Evolutionary conservation across 805 yeast species (phyloP).

Genomic region (Nematodospora valgi): DNA sequence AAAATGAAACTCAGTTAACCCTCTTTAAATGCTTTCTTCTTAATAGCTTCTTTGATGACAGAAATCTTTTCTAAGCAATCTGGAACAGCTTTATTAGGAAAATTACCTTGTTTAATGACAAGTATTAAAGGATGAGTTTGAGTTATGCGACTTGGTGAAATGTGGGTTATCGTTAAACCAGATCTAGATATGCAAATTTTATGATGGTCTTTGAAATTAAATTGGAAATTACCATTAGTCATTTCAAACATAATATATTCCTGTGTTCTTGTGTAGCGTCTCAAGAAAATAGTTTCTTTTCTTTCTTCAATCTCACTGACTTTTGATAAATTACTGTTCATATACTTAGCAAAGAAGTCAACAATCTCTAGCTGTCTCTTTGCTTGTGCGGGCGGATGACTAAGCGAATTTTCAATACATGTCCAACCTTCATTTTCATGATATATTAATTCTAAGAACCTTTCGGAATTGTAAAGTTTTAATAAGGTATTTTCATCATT

Average conservation of each 20-base stretch:
- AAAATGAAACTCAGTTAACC: not conserved
- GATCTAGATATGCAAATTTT: slow-evolving; percentile 76
- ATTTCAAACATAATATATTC: slow-evolving; percentile 88
- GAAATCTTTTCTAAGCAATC: slow-evolving; percentile 39
- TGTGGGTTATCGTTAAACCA: slow-evolving; percentile 75
- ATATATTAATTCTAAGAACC: slow-evolving; percentile 58
- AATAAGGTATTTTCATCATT: slow-evolving; percentile 81
- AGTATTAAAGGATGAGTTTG: slow-evolving; percentile 57
- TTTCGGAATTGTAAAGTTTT: slow-evolving; percentile 60
- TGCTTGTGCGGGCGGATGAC: slow-evolving; percentile 45
- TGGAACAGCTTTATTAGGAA: slow-evolving; percentile 38
- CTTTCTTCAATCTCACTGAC: slow-evolving; percentile 65
- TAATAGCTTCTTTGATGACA: slow-evolving; percentile 64
- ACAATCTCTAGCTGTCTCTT: slow-evolving; percentile 79
- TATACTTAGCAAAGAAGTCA: slow-evolving; percentile 84
- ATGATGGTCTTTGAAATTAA: slow-evolving; percentile 93
- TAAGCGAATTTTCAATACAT: slow-evolving; percentile 40
- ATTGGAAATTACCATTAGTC: slow-evolving; percentile 89
- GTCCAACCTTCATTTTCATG: slow-evolving; percentile 46
- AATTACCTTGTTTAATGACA: slow-evolving; percentile 40
- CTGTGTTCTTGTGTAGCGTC: slow-evolving; percentile 77
- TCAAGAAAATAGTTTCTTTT: slow-evolving; percentile 68
- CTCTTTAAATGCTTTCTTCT: slow-evolving; percentile 24
- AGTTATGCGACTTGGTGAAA: slow-evolving; percentile 72
- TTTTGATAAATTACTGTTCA: slow-evolving; percentile 85